Conservation (phyloP, 2,329 filamentous ascomycete genomes). For the Chaetoscypha palmicola region DNA sequence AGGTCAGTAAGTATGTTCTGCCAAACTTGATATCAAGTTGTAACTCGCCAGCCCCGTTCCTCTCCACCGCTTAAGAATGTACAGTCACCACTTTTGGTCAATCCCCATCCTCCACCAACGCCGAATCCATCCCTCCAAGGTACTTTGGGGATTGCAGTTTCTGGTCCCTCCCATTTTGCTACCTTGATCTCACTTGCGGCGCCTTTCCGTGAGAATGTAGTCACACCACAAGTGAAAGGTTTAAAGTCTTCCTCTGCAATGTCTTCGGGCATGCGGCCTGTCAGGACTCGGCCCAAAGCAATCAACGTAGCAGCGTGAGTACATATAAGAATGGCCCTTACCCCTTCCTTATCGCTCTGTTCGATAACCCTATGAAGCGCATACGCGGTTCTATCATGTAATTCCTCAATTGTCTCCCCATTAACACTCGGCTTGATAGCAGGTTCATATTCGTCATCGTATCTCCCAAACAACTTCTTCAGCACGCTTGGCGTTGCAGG, state of each 20-base stretch:
- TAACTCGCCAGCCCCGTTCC: constrained; percentile 77
- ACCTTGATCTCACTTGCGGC: constrained; percentile 30
- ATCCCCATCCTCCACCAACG: constrained; percentile 72
- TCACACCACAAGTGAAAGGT: constrained; percentile 78
- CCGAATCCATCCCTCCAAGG: constrained; percentile 54
- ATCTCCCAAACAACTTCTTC: constrained; percentile 56
- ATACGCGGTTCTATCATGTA: constrained; percentile 73
- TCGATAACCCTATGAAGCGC: constrained; percentile 64
- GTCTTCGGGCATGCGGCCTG: constrained; percentile 67
- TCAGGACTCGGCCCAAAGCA: constrained; percentile 74
- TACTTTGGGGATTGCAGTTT: constrained; percentile 33
- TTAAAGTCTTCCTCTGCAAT: constrained; percentile 71
- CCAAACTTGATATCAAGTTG: not conserved
- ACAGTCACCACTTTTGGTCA: constrained; percentile 76
- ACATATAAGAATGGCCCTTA: constrained; percentile 69
- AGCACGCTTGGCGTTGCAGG: constrained; percentile 61
- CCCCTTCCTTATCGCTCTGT: constrained; percentile 63
- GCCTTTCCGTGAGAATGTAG: constrained; percentile 51
- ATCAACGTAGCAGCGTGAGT: constrained; percentile 89
- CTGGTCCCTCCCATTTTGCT: constrained; percentile 35
- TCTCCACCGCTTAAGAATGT: constrained; percentile 71
- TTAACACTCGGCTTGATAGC: constrained; percentile 60
- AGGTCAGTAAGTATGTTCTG: not conserved
- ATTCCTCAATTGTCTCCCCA: constrained; percentile 71
- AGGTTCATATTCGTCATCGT: constrained; percentile 52